phyloP scores from a whole-genome alignment of 2,329 filamentous ascomycete genomes.

The Pezicula carpinea region DNA sequence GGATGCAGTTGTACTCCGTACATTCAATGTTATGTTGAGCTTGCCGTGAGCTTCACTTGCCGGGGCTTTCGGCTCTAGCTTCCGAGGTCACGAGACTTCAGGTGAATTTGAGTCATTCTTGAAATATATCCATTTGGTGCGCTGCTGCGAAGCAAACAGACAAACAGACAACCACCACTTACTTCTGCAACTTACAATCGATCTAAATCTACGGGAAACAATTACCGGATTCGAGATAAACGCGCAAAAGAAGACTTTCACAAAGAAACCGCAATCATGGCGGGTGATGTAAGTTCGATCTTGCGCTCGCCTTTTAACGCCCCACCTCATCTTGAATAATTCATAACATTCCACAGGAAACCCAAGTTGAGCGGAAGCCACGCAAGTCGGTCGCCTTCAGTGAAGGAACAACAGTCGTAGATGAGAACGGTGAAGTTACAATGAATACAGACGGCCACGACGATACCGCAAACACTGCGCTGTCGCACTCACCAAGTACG shows the following conservation, averaged over 20 bases:
- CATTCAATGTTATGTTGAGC: background rate
- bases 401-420: constrained; percentile 81
- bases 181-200: background rate
- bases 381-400: constrained; percentile 95
- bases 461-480: constrained; percentile 75
- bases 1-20: background rate
- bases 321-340: constrained; percentile 15
- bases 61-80: background rate
- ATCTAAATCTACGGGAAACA: too few species aligned
- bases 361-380: constrained; percentile 55
- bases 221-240: background rate
- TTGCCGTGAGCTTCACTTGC: background rate
- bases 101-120: constrained; percentile 6
- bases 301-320: constrained; percentile 5
- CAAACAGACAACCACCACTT: constrained; percentile 1
- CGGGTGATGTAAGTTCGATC: constrained; percentile 34
- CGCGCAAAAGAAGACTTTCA: background rate
- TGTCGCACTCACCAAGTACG: constrained; percentile 71
- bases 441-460: constrained; percentile 65
- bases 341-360: constrained; percentile 20
- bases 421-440: constrained; percentile 81
- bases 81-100: constrained; percentile 7
- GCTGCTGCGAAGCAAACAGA: constrained; percentile 2
- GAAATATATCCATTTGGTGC: constrained; percentile 4
- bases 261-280: constrained; percentile 44